Evolutionary conservation across 1,139 yeast genomes (phyloP).

Genomic region (Suhomyces anneliseae): DNA sequence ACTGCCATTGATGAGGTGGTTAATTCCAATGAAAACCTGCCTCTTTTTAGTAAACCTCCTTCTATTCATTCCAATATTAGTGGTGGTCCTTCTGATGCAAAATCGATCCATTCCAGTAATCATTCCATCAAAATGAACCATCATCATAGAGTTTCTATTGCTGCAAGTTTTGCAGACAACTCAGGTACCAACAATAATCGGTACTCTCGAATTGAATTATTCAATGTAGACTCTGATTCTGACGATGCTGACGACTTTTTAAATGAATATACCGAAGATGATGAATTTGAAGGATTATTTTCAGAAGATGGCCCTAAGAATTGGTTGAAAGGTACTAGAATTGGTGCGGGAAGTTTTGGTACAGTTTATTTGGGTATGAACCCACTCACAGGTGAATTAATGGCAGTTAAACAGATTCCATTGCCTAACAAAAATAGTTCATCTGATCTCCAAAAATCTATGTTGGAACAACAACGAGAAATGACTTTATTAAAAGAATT

Average conservation of each 20-base stretch:
- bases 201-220: slow-evolving; percentile 50
- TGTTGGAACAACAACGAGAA: slow-evolving; percentile 88
- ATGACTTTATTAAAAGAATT: slow-evolving; percentile 75
- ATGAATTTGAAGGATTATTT: slow-evolving; percentile 20
- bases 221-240: slow-evolving; percentile 45
- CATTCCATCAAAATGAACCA: slow-evolving; percentile 5
- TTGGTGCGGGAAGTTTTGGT: slow-evolving; percentile 95
- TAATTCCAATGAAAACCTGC: slow-evolving; percentile 11
- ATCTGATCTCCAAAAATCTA: slow-evolving; percentile 50
- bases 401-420: slow-evolving; percentile 96
- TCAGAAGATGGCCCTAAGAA: slow-evolving; percentile 57
- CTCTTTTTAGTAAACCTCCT: slow-evolving; percentile 17
- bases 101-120: slow-evolving; percentile 6
- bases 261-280: slow-evolving; percentile 22
- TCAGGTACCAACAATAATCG: slow-evolving; percentile 30
- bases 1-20: slow-evolving; percentile 62
- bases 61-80: slow-evolving; percentile 18
- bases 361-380: slow-evolving; percentile 91
- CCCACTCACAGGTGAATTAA: slow-evolving; percentile 86
- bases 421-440: slow-evolving; percentile 48
- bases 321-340: slow-evolving; percentile 90
- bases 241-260: slow-evolving; percentile 42
- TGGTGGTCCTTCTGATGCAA: slow-evolving; percentile 4
- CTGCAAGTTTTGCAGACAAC: slow-evolving; percentile 32
- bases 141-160: slow-evolving; percentile 33